phyloP scores from a whole-genome alignment of 2,329 filamentous ascomycete species.

The Albophoma yamanashiensis region DNA sequence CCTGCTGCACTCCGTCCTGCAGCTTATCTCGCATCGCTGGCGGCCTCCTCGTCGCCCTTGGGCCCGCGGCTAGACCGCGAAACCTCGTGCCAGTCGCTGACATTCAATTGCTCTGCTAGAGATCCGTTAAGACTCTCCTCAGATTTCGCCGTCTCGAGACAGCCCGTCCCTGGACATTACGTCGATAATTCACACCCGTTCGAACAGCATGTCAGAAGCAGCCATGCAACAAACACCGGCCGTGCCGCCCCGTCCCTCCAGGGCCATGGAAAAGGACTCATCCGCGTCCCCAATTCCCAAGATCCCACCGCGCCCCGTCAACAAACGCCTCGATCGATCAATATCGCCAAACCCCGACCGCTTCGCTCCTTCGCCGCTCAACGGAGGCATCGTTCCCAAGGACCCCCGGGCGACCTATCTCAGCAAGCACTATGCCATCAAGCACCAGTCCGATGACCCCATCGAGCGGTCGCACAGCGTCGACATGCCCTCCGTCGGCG shows the following conservation, averaged over 20 bases:
- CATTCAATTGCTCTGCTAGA: neutral
- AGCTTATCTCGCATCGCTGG: conserved; percentile 4
- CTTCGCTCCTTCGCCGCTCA: conserved; percentile 79
- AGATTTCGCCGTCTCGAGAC: neutral
- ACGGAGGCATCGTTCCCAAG: conserved; percentile 51
- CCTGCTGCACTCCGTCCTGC: neutral
- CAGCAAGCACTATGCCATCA: conserved; percentile 21
- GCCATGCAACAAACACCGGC: conserved; percentile 38
- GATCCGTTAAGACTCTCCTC: neutral
- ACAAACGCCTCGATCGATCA: conserved; percentile 63
- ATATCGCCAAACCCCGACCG: conserved; percentile 66
- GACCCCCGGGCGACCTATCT: conserved; percentile 25
- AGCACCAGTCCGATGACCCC: conserved; percentile 26
- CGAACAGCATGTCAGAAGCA: conserved; percentile 35
- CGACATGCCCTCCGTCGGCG: conserved; percentile 71
- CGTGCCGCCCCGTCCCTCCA: conserved; percentile 46
- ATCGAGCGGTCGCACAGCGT: conserved; percentile 63
- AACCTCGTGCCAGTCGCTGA: neutral
- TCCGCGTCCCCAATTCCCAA: conserved; percentile 41
- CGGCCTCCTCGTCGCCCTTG: neutral
- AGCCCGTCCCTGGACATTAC: neutral
- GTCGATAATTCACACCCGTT: neutral
- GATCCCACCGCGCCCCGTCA: conserved; percentile 67
- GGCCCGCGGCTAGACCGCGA: neutral
- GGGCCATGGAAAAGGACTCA: conserved; percentile 35